Percentiles rank a stretch among this genome's conserved stretches.
Conservation (phyloP, 805 yeast species). For the Myxozyma nipponensis region DNA sequence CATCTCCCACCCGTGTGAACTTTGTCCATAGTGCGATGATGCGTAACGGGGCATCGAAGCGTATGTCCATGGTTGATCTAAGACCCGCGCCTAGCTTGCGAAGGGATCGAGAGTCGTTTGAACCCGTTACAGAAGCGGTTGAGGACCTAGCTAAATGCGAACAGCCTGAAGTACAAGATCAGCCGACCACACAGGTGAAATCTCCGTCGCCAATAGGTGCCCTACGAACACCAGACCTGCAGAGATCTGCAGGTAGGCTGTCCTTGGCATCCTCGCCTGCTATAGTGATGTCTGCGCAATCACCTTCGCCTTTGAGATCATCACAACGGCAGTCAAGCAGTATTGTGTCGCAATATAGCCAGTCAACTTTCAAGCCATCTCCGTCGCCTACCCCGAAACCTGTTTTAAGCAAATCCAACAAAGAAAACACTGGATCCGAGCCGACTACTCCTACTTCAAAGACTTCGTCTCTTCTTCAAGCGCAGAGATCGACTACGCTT, state of each 20-base stretch:
- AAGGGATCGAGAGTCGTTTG: neutral
- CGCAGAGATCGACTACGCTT: neutral
- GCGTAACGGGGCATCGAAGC: constrained; percentile 14
- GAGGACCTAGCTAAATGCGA: neutral
- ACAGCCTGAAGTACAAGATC: neutral
- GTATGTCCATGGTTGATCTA: constrained; percentile 20
- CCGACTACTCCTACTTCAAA: neutral
- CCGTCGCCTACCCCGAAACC: neutral
- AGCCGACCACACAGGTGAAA: neutral
- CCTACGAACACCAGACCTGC: neutral
- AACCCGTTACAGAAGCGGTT: neutral
- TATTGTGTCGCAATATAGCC: constrained; percentile 12
- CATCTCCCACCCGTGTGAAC: constrained; percentile 18
- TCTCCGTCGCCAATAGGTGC: neutral
- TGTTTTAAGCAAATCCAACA: neutral
- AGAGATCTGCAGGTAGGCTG: neutral
- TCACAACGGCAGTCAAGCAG: constrained; percentile 11
- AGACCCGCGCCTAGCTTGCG: constrained; percentile 14
- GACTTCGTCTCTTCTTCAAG: neutral
- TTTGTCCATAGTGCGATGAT: constrained; percentile 25
- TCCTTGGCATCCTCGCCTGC: neutral
- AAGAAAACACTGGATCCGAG: constrained; percentile 2
- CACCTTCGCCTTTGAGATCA: neutral
- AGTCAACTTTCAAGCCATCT: constrained; percentile 15
- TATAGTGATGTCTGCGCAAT: too few species aligned